A percentile compares a stretch with the other conserved stretches of the same genome.
phyloP scores from a whole-genome alignment of 768 basidiomycete genomes.

The Kockovaella imperatae region DNA sequence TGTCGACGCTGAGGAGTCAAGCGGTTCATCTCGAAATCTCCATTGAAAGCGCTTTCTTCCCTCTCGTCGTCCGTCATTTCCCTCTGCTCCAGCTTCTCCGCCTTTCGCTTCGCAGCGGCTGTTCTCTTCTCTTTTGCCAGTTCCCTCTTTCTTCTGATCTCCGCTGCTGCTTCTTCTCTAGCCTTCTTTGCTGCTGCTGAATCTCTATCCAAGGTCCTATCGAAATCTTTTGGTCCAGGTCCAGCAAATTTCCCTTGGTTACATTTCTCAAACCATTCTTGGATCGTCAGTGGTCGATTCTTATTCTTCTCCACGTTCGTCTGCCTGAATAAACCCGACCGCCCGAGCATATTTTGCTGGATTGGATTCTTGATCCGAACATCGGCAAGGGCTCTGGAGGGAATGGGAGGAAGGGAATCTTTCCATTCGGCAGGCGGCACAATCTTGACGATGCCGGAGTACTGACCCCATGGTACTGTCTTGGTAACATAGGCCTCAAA shows the following conservation, averaged over 20 bases:
- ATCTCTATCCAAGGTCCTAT: conserved; percentile 20
- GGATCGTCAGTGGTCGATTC: conserved; percentile 35
- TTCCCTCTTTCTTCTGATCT: conserved; percentile 12
- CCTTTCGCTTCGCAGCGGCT: conserved; percentile 10
- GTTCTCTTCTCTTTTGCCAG: conserved; percentile 14
- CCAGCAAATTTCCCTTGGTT: conserved; percentile 21
- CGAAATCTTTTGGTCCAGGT: conserved; percentile 34
- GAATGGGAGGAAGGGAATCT: conserved; percentile 62
- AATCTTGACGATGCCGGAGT: conserved; percentile 90
- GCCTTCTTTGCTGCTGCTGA: conserved; percentile 20
- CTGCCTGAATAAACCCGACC: conserved; percentile 76
- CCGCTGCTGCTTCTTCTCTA: conserved; percentile 9
- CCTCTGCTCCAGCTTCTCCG: conserved; percentile 4
- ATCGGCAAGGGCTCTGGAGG: conserved; percentile 55
- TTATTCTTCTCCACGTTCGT: conserved; percentile 74
- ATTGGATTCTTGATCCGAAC: conserved; percentile 84
- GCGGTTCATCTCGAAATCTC: conserved; percentile 2
- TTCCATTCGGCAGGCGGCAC: conserved; percentile 92
- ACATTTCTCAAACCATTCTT: conserved; percentile 44
- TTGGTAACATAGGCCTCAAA: conserved; percentile 84
- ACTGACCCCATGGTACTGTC: conserved; percentile 81
- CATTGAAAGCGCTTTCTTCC: conserved; percentile 7
- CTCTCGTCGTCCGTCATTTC: conserved; percentile 39
- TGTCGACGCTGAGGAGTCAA: background rate
- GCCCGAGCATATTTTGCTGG: conserved; percentile 82